phyloP scores from a whole-genome alignment of 2,329 filamentous ascomycete species.

The Fusarium hainanense region DNA sequence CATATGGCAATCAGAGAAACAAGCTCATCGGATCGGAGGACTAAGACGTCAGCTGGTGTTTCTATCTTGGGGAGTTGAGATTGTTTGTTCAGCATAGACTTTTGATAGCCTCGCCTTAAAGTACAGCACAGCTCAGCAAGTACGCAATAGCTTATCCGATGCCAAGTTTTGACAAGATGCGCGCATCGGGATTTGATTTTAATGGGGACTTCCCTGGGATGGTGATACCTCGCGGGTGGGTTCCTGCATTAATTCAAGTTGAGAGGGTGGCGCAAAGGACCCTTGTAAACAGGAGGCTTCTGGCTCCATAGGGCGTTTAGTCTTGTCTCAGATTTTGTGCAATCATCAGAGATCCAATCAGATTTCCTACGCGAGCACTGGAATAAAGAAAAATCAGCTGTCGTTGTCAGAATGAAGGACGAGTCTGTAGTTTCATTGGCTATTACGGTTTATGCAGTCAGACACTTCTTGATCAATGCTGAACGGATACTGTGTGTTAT shows the following conservation, averaged over 20 bases:
- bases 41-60: constrained; percentile 15
- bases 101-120: constrained; percentile 7
- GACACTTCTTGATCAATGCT: neutral
- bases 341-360: constrained; percentile 31
- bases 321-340: constrained; percentile 36
- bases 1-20: constrained; percentile 4
- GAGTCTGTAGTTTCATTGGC: constrained; percentile 20
- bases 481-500: neutral
- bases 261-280: constrained; percentile 23
- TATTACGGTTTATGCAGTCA: neutral
- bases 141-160: constrained; percentile 22
- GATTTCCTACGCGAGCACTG: constrained; percentile 1
- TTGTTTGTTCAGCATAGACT: constrained; percentile 22
- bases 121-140: neutral
- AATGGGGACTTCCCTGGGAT: neutral
- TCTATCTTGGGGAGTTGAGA: constrained; percentile 17
- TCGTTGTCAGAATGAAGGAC: constrained; percentile 7
- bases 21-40: constrained; percentile 26
- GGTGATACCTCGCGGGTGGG: constrained; percentile 22
- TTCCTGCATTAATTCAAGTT: constrained; percentile 43
- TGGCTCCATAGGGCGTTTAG: constrained; percentile 21
- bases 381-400: constrained; percentile 11
- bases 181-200: constrained; percentile 8
- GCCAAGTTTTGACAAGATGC: constrained; percentile 32
- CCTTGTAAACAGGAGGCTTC: constrained; percentile 4